A percentile compares a stretch with the other conserved stretches of the same genome.
Conservation (phyloP, 495 filamentous ascomycete genomes). For the Aspergillus carlsbadensis region DNA sequence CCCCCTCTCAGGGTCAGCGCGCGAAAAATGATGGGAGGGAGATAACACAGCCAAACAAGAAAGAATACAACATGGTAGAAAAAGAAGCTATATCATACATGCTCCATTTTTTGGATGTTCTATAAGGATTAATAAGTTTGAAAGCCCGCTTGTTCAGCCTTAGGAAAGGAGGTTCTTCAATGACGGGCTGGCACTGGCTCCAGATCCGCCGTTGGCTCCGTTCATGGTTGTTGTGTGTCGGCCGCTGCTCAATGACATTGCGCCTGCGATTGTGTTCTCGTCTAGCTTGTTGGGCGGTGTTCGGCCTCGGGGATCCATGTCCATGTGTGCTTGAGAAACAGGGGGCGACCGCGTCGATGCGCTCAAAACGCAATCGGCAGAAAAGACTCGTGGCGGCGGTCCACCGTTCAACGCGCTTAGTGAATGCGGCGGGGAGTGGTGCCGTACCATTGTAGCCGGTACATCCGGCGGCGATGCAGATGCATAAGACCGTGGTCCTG, state of each 20-base stretch:
- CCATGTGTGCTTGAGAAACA: conserved; percentile 33
- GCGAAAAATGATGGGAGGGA: conserved; percentile 18
- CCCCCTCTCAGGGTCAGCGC: too few relatives aligned
- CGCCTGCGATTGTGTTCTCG: conserved; percentile 28
- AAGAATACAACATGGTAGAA: conserved; percentile 17
- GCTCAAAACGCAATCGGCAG: conserved; percentile 35
- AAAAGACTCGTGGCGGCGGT: conserved; percentile 36
- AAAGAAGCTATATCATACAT: conserved; percentile 23
- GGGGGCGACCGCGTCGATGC: conserved; percentile 41
- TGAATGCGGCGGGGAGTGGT: conserved; percentile 42
- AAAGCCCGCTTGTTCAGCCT: conserved; percentile 14
- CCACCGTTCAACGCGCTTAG: conserved; percentile 39
- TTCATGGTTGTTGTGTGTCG: conserved; percentile 36
- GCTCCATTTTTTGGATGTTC: conserved; percentile 1
- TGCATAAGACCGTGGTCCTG: conserved; percentile 38
- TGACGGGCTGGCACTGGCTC: conserved; percentile 74
- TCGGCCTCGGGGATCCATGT: conserved; percentile 35
- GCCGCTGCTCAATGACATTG: conserved; percentile 25
- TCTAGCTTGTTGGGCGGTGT: conserved; percentile 36
- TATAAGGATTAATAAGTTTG: conserved; percentile 21
- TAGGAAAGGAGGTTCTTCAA: conserved; percentile 72
- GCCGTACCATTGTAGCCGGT: conserved; percentile 41
- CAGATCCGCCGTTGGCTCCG: conserved; percentile 34
- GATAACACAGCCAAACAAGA: conserved; percentile 18
- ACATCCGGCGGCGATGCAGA: conserved; percentile 48